These are phyloP conservation scores for Phalaenopsis equestris DNA, from an alignment of 106 monocot genomes.

Conservation along the genomic window DNA sequence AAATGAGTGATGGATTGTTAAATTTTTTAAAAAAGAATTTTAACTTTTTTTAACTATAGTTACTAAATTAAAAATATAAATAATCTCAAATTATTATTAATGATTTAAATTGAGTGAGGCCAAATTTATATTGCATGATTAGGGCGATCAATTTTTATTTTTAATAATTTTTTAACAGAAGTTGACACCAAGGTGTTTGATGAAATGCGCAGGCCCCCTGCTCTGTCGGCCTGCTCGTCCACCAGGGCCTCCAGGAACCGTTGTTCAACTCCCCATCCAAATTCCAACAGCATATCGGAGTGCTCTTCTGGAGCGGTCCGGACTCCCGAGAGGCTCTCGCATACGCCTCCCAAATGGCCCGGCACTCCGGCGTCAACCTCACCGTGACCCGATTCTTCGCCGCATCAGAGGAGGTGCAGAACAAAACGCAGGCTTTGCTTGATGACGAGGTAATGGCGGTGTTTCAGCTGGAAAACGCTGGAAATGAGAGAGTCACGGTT, in stretches of 20 bases:
- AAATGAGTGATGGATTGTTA: too few relatives aligned
- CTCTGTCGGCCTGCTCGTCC: slow-evolving; percentile 34
- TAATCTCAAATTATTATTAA: too few relatives aligned
- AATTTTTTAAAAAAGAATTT: too few relatives aligned
- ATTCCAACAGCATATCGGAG: slow-evolving; percentile 10
- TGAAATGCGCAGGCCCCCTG: slow-evolving; percentile 20
- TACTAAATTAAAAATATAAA: too few relatives aligned
- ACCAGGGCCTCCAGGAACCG: neutral
- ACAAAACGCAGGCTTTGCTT: neutral
- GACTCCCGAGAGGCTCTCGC: slow-evolving; percentile 45
- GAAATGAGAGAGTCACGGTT: slow-evolving; percentile 10
- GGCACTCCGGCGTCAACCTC: slow-evolving; percentile 11
- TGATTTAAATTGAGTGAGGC: too few relatives aligned
- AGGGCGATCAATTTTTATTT: too few relatives aligned
- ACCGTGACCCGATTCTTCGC: slow-evolving; percentile 11
- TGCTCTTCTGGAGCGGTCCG: slow-evolving; percentile 38
- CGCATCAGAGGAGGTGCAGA: neutral
- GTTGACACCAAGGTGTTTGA: neutral
- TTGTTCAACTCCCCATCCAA: neutral
- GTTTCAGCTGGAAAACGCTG: slow-evolving; percentile 10
- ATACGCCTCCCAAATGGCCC: slow-evolving; percentile 20
- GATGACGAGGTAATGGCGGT: slow-evolving; percentile 15
- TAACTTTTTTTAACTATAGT: too few relatives aligned
- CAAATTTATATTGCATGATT: too few relatives aligned
- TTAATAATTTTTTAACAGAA: too few relatives aligned